Base-by-base conservation (phyloP, 306 rosid genomes). In the Echinosophora koreensis region DNA sequence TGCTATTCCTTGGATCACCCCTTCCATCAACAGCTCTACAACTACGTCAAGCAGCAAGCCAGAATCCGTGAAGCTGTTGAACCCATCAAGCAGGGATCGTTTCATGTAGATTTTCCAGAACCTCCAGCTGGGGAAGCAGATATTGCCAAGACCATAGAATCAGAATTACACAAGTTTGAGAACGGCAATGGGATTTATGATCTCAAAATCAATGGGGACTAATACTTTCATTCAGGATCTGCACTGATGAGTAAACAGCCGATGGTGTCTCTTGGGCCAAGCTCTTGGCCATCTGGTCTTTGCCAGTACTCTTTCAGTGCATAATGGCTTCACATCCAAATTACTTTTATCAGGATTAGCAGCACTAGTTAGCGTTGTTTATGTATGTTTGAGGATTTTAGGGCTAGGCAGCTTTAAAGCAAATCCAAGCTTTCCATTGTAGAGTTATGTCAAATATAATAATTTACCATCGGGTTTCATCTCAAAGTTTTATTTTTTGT, bases 1-100 rank as follows among this genome's bases (percentile, higher is more conserved):
- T 92, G 92, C 86, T 95, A 75, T 85, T 89, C 98, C 74, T 59
- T 86, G 81, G 97, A 90, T 76, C 97, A 95, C 67, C 87, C 87
- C 32, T 92, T 95, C 82, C 98, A 95, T 80, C 96, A 88, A 83
- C 80, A 88, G 83, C 96, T 95, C 73, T 92, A 92, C 84, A 75
- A 82, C 77, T 85, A 89, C 88, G 83, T 84, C 80, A 89, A 85
- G 73, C 87, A 90, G 84, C 97, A 85, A 81, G 80, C 93, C 71
- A 76, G 86, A 77, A 74, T 32, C 11, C 46, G 60, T 27, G 87
- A 83, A 80, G 46, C 84, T n/a, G 85, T 60, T 66, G 73, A 7
- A 39, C 96, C 88, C 46, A 85, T 85, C 81, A 94, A 87, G 63
- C 91, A 89, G 63, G 96, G 98, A 77, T 95, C 98, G 8, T 90